A percentile compares a stretch with the other conserved stretches of the same genome.
Evolutionary conservation across 2,329 filamentous ascomycete species (phyloP).

Genomic region (Beauveria sp.): DNA sequence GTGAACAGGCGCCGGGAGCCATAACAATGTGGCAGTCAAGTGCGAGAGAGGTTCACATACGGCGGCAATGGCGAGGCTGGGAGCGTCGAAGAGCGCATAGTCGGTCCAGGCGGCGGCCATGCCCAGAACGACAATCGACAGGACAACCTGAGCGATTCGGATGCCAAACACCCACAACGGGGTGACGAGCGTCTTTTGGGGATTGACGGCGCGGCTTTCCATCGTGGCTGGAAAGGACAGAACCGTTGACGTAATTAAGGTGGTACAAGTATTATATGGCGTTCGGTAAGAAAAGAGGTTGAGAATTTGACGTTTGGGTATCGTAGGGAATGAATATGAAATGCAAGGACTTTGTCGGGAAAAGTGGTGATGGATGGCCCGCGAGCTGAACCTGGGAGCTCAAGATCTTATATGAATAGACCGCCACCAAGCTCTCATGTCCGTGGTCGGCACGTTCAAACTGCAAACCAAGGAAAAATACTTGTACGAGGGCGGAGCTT

Average conservation of each 20-base stretch:
- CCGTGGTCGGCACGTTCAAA: background rate
- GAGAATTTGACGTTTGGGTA: background rate
- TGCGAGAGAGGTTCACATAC: conserved; percentile 11
- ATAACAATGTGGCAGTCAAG: no score
- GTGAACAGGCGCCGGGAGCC: background rate
- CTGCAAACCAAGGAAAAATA: background rate
- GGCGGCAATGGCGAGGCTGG: conserved; percentile 27
- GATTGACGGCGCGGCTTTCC: conserved; percentile 19
- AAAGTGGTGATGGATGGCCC: background rate
- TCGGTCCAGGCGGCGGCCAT: conserved; percentile 24
- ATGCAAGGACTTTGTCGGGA: background rate
- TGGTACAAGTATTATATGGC: background rate
- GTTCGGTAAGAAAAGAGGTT: background rate
- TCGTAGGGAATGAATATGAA: background rate
- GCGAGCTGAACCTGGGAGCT: background rate
- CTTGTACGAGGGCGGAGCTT: background rate
- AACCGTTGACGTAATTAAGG: background rate
- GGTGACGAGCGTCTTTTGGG: conserved; percentile 22
- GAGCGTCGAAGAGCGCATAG: conserved; percentile 7
- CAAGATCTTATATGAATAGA: conserved; percentile 1
- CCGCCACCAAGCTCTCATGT: background rate
- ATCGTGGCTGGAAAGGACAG: background rate
- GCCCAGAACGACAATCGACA: conserved; percentile 37
- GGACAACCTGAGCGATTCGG: conserved; percentile 32
- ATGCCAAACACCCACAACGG: conserved; percentile 36